These are phyloP conservation scores for Tylopilus vinaceipallidus DNA, from an alignment of 768 basidiomycete species.

Conservation along the genomic window DNA sequence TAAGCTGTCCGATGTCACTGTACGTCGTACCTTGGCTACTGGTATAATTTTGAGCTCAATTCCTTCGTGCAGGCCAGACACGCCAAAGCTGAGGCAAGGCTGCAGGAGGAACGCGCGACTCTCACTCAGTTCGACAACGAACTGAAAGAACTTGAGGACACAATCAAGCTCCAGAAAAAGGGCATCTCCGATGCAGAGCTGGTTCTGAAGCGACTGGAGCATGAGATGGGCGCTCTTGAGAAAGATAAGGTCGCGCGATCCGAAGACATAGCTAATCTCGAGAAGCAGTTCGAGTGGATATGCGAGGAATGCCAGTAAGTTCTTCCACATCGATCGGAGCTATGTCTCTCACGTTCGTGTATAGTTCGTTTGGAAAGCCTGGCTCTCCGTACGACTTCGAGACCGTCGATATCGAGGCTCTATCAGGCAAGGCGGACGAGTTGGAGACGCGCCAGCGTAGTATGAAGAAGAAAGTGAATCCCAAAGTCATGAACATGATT, in stretches of 20 bases:
- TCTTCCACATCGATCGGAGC: background rate
- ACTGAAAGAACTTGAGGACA: conserved; percentile 76
- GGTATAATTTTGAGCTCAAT: background rate
- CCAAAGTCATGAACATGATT: conserved; percentile 94
- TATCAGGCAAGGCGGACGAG: conserved; percentile 66
- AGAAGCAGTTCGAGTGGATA: conserved; percentile 88
- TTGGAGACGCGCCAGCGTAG: conserved; percentile 76
- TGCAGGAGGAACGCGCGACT: conserved; percentile 84
- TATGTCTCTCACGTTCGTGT: conserved; percentile 2
- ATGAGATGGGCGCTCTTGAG: conserved; percentile 57
- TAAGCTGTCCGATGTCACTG: conserved; percentile 38
- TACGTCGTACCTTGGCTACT: conserved; percentile 5
- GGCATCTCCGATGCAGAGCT: conserved; percentile 67
- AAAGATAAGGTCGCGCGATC: conserved; percentile 63
- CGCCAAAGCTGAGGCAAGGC: conserved; percentile 62
- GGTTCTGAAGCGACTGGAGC: conserved; percentile 61
- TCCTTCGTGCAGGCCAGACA: conserved; percentile 45
- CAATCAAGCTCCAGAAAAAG: conserved; percentile 79
- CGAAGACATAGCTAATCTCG: conserved; percentile 59
- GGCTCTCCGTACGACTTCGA: conserved; percentile 83
- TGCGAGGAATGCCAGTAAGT: conserved; percentile 81
- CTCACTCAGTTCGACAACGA: conserved; percentile 88
- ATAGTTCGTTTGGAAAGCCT: conserved; percentile 78
- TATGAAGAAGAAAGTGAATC: conserved; percentile 95
- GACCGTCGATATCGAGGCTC: conserved; percentile 54